Base-by-base conservation (phyloP, 352 stramenopile genomes). In the Phytophthora ramorum region DNA sequence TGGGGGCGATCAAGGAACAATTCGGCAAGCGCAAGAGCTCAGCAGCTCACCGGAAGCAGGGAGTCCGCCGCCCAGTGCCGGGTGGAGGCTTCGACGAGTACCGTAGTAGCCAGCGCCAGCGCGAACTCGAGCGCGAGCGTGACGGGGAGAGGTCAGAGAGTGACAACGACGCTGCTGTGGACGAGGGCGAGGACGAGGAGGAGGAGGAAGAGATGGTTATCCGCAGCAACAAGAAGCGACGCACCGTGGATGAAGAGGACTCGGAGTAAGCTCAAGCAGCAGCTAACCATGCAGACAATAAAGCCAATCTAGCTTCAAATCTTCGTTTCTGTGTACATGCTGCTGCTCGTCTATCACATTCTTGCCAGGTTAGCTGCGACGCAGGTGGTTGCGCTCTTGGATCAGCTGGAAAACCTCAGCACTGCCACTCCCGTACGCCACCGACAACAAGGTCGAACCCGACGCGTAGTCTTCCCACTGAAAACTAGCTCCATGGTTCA, bases 21-120 rank as follows among this genome's bases (percentile, higher is more conserved):
- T 96, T 87, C 47, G 85, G 87, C 17, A 75, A 83, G 45, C 78
- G 79, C 43, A 90, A 87, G 47, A 68, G 68, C 19, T 63, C 66
- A 26, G 53, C 55, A 7, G 56, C 34, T 1, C 44, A 63, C 16
- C 69, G 77, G 0, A 80, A 80, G 38, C 69, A 74, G 1, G 63
- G 68, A 10, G 69, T 67, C n/a, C 73, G 68, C 53, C 77, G 79
- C 41, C 79, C 75, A 3, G 73, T 86, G 55, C 70, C 73, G 60
- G 83, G 83, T 48, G 85, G 80, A 22, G 85, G 87, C 54, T 92
- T 94, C 64, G 85, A 96, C 48, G 87, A 96, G 62, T 96, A 96
- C 75, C 75, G 74, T 37, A 90, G 72, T 58, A 83, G 71, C 35
- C 66, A 78, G 52, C 69, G 60, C 30, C 54, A 76, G 30, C 69